Evolutionary conservation across 495 filamentous ascomycete genomes (phyloP).

Genomic region (Mycothermus thermophilus): DNA sequence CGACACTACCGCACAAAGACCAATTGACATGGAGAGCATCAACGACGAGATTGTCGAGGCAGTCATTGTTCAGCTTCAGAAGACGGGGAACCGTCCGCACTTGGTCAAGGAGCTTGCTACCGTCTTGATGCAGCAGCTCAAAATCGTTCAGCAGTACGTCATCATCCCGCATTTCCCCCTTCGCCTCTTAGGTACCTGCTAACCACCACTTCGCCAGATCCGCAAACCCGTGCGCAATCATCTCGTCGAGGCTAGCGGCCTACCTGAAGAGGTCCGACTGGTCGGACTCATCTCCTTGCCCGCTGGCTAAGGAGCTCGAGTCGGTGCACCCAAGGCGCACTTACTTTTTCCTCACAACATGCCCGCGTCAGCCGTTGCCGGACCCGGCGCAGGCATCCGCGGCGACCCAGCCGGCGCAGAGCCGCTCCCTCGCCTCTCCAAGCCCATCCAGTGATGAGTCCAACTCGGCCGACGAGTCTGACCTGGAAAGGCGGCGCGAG

Average conservation of each 20-base stretch:
- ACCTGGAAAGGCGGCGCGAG: conserved; percentile 56
- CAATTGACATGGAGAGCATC: conserved; percentile 75
- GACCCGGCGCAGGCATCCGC: conserved; percentile 40
- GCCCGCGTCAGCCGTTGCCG: conserved; percentile 68
- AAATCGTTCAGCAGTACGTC: conserved; percentile 81
- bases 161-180: not conserved
- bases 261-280: conserved; percentile 78
- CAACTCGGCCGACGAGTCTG: conserved; percentile 49
- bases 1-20: conserved; percentile 25
- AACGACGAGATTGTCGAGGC: conserved; percentile 90
- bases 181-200: conserved; percentile 10
- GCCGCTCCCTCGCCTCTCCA: conserved; percentile 58
- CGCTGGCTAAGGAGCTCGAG: conserved; percentile 82
- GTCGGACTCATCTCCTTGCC: conserved; percentile 69
- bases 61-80: conserved; percentile 81
- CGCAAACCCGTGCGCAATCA: conserved; percentile 85
- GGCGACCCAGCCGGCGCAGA: conserved; percentile 28
- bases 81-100: conserved; percentile 84
- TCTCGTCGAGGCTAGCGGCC: conserved; percentile 77
- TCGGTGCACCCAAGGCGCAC: conserved; percentile 86
- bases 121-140: conserved; percentile 58
- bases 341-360: conserved; percentile 87
- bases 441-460: conserved; percentile 64
- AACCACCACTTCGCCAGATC: conserved; percentile 46
- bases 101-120: conserved; percentile 87